Conservation (phyloP, 2,329 filamentous ascomycete genomes). For the Pseudogymnoascus sp. region DNA sequence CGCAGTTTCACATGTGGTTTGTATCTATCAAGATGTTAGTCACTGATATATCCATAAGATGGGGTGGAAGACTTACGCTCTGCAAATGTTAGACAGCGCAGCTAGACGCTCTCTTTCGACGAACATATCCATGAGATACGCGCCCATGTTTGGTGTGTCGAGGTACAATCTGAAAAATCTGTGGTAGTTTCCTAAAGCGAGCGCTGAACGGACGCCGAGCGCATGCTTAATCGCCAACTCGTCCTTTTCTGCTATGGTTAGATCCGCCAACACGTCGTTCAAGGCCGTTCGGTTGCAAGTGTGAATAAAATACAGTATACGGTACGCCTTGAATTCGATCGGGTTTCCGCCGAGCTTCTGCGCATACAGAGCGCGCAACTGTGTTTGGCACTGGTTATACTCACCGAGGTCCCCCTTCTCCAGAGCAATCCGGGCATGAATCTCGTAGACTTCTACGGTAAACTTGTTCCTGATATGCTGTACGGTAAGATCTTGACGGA, state of each 20-base stretch:
- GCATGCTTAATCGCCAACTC: slow-evolving; percentile 82
- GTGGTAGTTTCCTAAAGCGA: slow-evolving; percentile 94
- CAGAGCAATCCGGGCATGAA: slow-evolving; percentile 91
- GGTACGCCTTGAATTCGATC: slow-evolving; percentile 97
- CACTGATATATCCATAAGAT: slow-evolving; percentile 11
- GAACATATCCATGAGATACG: slow-evolving; percentile 99
- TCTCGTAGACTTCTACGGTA: slow-evolving; percentile 93
- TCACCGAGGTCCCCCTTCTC: slow-evolving; percentile 99
- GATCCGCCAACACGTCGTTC: slow-evolving; percentile 97
- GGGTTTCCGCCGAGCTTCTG: slow-evolving; percentile 81
- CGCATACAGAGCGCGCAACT: slow-evolving; percentile 84
- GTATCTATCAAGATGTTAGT: slow-evolving; percentile 60
- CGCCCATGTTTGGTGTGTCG: slow-evolving; percentile 91
- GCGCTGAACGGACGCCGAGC: slow-evolving; percentile 77
- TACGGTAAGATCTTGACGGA: slow-evolving; percentile 95
- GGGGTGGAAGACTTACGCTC: slow-evolving; percentile 61
- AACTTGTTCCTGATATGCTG: slow-evolving; percentile 96
- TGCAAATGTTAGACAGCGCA: slow-evolving; percentile 87
- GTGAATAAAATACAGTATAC: slow-evolving; percentile 98
- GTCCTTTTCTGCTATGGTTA: slow-evolving; percentile 94
- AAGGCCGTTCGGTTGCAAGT: slow-evolving; percentile 96
- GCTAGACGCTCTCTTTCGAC: slow-evolving; percentile 85
- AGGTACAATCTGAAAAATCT: slow-evolving; percentile 96
- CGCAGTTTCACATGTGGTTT: slow-evolving; percentile 82
- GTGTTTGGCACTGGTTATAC: slow-evolving; percentile 99